Base-by-base conservation (phyloP, 2,329 filamentous ascomycete genomes). In the Colletotrichum phormii region DNA sequence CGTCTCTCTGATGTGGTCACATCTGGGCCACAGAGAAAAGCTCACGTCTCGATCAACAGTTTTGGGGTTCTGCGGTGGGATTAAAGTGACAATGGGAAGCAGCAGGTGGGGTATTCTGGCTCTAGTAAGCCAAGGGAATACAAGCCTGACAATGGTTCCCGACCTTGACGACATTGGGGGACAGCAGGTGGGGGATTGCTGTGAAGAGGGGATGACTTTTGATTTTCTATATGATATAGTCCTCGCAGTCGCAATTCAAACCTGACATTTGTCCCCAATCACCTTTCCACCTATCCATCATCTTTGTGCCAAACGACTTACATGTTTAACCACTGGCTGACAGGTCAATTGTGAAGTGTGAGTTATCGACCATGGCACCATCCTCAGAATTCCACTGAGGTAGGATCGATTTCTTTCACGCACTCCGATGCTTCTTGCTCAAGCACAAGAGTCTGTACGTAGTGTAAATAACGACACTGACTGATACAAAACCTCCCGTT, bases 1-100 rank as follows among this genome's bases (percentile, higher is more conserved):
- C 86, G 86, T 84, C 85, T 86, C 83, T 79, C 80, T 72, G 78
- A 75, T 76, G 64, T 71, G 74, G 77, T 73, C 76, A 76, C 79
- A 79, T 80, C 78, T 76, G 76, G 77, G 70, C 68, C 55, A 69
- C 62, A 51, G 49, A 75, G 80, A 77, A 81, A 82, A 77, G 79
- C 81, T 80, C 81, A 76, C 78, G 77, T 74, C 80, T 82, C 77
- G 77, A 78, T 78, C 75, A 73, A 49, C 77, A 76, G 78, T 70
- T 71, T 74, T 62, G 60, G 72, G 64, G 64, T 67, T 75, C 29
- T 73, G 72, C 76, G 72, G 60, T 71, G 76, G 64, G 24, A 22
- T 33, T 33, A 67, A 58, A 70, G 42, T 59, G 79, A 72, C 78
- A 82, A 81, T 18, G 74, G 78, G 80, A 74, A 77, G 77, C 76